Percentiles rank a stretch among this genome's conserved stretches.
Evolutionary conservation across 768 basidiomycete species (phyloP).

Genomic region (Leccinum incarnatum): DNA sequence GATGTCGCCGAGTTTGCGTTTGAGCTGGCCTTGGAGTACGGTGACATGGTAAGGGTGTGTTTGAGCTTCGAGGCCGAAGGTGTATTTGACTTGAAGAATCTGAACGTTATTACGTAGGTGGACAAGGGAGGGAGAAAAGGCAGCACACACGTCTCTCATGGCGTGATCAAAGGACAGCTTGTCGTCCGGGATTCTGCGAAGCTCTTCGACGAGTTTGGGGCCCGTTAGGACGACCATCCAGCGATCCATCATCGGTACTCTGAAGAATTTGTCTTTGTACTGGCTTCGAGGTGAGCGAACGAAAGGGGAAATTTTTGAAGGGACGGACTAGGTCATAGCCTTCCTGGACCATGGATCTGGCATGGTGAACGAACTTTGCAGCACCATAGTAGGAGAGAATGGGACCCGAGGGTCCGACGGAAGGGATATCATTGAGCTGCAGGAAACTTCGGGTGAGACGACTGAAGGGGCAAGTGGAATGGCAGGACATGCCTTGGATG

Average conservation of each 20-base stretch:
- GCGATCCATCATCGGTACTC: slow-evolving; percentile 40
- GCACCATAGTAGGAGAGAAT: slow-evolving; percentile 35
- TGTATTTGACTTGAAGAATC: slow-evolving; percentile 39
- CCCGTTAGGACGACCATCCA: slow-evolving; percentile 49
- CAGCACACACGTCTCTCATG: slow-evolving; percentile 36
- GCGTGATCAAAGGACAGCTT: slow-evolving; percentile 42
- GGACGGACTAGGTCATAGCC: slow-evolving; percentile 35
- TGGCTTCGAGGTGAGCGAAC: slow-evolving; percentile 19
- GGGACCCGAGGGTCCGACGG: slow-evolving; percentile 34
- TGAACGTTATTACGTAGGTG: slow-evolving; percentile 21
- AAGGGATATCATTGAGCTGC: slow-evolving; percentile 34
- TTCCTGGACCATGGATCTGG: slow-evolving; percentile 33
- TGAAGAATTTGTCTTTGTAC: slow-evolving; percentile 39
- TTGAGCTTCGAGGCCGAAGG: slow-evolving; percentile 34
- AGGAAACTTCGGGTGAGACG: neutral
- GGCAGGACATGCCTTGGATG: slow-evolving; percentile 24
- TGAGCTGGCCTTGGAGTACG: slow-evolving; percentile 33
- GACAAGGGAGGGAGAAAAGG: slow-evolving; percentile 5
- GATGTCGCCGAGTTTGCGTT: slow-evolving; percentile 31
- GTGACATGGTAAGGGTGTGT: slow-evolving; percentile 36
- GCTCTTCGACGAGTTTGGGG: slow-evolving; percentile 44
- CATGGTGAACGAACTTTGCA: slow-evolving; percentile 29
- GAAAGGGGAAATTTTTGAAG: neutral
- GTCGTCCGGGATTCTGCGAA: slow-evolving; percentile 48
- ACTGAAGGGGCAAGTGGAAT: neutral